Evolutionary conservation across 106 monocot genomes (phyloP), one percentile per base, ranked within the genome.

Genomic region (Amphibolis antarctica): DNA sequence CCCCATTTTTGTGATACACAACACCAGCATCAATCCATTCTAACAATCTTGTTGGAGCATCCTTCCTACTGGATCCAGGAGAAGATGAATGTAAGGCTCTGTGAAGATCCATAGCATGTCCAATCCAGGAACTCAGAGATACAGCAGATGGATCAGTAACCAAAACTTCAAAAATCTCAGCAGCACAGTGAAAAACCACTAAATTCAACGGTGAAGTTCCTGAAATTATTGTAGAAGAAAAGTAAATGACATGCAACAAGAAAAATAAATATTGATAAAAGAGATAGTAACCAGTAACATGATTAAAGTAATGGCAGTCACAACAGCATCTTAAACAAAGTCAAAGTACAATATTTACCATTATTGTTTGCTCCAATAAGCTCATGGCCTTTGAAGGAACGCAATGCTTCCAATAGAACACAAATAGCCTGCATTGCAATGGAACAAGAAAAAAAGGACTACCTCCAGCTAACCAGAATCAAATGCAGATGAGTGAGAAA

Each of bases 21-120:
- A 91, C 91, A 74, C 90, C 98, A 63, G 91, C 98, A 70, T 91
- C 98, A 45, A 98, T 85, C 98, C 91, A 98, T 66, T 91, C 91
- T 72, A 98, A 75, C 66, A 98, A 83, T 56, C 98, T 82, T 63
- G 80, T 79, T 47, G 98, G 91, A 53, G 98, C 98, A 87, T 98
- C 91, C 75, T 98, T 91, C 52, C 83, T 78, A 31, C 85, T 91
- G 26, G 91, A 91, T 31, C 98, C 87, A 21, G 91, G 91, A 46
- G 98, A 98, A 50, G 98, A 85, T 53, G 70, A 67, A 66, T 91
- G 91, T 56, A 98, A 76, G 65, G 91, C 90, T 63, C 85, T 84
- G 29, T 98, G 98, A 76, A 98, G 87, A 25, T 85, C 85, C n/a
- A 85, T 67, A 48, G 98, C 87, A 74, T 85, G 78, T 55, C 71